Evolutionary conservation across 306 rosid species (phyloP), one percentile per base, ranked within the genome.

Genomic region (Rosa rugosa): DNA sequence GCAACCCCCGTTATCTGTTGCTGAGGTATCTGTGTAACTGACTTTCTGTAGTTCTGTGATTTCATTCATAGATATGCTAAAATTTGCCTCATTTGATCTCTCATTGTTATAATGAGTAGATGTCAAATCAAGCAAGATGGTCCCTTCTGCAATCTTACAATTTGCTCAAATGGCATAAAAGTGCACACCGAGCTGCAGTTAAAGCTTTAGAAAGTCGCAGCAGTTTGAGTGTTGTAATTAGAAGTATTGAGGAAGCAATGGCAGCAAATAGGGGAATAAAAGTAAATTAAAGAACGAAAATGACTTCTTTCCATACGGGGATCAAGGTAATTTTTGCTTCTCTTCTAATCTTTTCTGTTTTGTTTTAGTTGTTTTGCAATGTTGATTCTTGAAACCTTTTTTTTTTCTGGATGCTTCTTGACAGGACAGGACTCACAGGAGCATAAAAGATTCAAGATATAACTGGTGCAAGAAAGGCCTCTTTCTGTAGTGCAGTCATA

Each of bases 41-140:
- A 77, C 54, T 13, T 67, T 54, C 69, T 44, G 3, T 78, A 68
- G 11, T 81, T 77, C 83, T 63, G 40, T 59, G 69, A 51, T 79
- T 14, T 53, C 54, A 65, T 76, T 66, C 2, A 42, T 47, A 23
- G 34, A 53, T 13, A 68, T 75, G 16, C 69, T 75, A 68, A 44
- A 25, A 11, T 59, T 76, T 42, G 9, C 59, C 62, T 1, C 79
- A 36, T 16, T 74, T 71, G 69, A 40, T 78, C 74, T 45, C 73
- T 53, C 72, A 31, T 73, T 71, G 56, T 80, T 69, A 49, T 82
- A 60, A 14, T 79, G 71, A 50, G 25, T 86, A 95, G 98, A 95
- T 95, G 98, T 88, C 99, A 64, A 95, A 95, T 83, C 99, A 90
- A 80, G 98, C 99, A 80, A 90, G 99, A 83, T 95, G 99, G 98